These are phyloP conservation scores for Erodium texanum DNA, from an alignment of 441 rosid genomes.

Conservation along the genomic window DNA sequence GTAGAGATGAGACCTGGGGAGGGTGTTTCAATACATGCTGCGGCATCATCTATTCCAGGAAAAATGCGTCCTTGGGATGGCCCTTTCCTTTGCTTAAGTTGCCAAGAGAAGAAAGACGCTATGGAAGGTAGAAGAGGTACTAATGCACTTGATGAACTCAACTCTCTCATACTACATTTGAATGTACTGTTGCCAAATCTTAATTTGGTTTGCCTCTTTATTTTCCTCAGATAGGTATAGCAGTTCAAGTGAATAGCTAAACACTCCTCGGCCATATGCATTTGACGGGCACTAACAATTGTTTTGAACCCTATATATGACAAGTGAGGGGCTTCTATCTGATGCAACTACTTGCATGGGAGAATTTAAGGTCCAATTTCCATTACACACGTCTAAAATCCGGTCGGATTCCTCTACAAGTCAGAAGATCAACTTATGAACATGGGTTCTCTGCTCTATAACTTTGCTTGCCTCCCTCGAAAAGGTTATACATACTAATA, in stretches of 20 bases:
- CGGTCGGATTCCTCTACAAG: slow-evolving; percentile 24
- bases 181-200: background rate
- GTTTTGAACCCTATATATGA: slow-evolving; percentile 27
- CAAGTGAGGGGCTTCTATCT: slow-evolving; percentile 14
- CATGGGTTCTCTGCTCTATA: slow-evolving; percentile 21
- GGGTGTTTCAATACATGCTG: slow-evolving; percentile 78
- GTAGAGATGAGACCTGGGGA: slow-evolving; percentile 92
- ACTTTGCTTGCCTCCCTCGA: slow-evolving; percentile 16
- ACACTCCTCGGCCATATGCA: slow-evolving; percentile 13
- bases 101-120: slow-evolving; percentile 96
- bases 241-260: slow-evolving; percentile 83
- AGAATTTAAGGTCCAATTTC: slow-evolving; percentile 14
- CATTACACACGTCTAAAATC: background rate
- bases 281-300: slow-evolving; percentile 30
- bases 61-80: slow-evolving; percentile 96
- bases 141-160: background rate
- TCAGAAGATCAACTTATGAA: slow-evolving; percentile 23
- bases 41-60: slow-evolving; percentile 42
- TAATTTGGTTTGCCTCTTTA: no score
- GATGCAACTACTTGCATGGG: no score
- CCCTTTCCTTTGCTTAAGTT: slow-evolving; percentile 90
- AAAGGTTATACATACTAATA: slow-evolving; percentile 3
- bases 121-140: slow-evolving; percentile 87
- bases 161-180: background rate
- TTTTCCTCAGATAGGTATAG: slow-evolving; percentile 31